Percentiles rank a stretch among this genome's conserved stretches.
Evolutionary conservation across 352 stramenopile genomes (phyloP).

Genomic region (Pythium coloratum): DNA sequence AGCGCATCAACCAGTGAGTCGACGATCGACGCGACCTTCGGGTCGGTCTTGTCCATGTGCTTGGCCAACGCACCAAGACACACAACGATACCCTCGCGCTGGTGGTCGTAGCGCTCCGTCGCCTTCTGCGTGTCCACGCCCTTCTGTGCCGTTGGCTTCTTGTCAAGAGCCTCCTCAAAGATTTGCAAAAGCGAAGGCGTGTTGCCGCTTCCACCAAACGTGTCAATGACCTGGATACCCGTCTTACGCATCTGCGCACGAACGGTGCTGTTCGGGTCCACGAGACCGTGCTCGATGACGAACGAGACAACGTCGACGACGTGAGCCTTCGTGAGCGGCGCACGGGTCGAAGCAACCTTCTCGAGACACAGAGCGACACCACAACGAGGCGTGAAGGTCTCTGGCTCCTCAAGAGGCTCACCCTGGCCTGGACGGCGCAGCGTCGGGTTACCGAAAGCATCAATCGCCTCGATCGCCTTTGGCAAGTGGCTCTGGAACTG

Average conservation of each 20-base stretch:
- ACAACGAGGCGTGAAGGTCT: slow-evolving; percentile 62
- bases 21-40: slow-evolving; percentile 88
- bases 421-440: slow-evolving; percentile 56
- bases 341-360: slow-evolving; percentile 47
- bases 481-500: slow-evolving; percentile 63
- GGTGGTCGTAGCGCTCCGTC: slow-evolving; percentile 77
- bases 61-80: slow-evolving; percentile 88
- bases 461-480: slow-evolving; percentile 52
- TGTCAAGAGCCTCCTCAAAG: slow-evolving; percentile 76
- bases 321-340: slow-evolving; percentile 52
- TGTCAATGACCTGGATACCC: slow-evolving; percentile 75
- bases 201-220: slow-evolving; percentile 62
- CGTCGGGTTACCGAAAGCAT: slow-evolving; percentile 75
- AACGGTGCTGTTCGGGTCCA: slow-evolving; percentile 68
- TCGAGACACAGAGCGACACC: slow-evolving; percentile 79
- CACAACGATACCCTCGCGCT: slow-evolving; percentile 90
- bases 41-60: slow-evolving; percentile 88
- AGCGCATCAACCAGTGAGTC: slow-evolving; percentile 87
- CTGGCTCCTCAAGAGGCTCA: slow-evolving; percentile 56
- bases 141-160: slow-evolving; percentile 51
- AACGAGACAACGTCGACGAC: slow-evolving; percentile 75
- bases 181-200: slow-evolving; percentile 66
- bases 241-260: slow-evolving; percentile 86
- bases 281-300: slow-evolving; percentile 77
- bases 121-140: slow-evolving; percentile 35